Evolutionary conservation across 768 basidiomycete species (phyloP).

Genomic region (Chalciporus pseudorubinellus): DNA sequence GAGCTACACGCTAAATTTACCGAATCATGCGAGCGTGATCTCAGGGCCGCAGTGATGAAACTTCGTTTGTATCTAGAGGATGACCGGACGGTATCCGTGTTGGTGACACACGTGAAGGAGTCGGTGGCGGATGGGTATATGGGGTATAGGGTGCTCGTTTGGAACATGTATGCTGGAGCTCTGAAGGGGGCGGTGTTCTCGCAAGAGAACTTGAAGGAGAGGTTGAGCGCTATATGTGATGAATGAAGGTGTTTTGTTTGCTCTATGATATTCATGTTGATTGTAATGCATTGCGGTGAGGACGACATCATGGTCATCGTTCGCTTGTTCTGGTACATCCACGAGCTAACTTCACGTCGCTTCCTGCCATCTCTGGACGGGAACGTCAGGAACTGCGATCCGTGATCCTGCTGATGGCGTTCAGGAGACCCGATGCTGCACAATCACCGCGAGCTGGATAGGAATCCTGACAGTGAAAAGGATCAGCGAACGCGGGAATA

Average conservation of each 20-base stretch:
- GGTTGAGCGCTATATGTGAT: conserved; percentile 38
- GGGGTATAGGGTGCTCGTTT: conserved; percentile 64
- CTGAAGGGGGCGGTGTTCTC: conserved; percentile 35
- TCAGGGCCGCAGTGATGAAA: conserved; percentile 53
- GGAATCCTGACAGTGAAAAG: no score
- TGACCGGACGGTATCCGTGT: conserved; percentile 69
- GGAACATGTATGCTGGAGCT: conserved; percentile 44
- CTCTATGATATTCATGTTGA: background rate
- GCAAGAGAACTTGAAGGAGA: conserved; percentile 38
- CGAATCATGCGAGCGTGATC: conserved; percentile 50
- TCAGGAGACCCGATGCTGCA: background rate
- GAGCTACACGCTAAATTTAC: conserved; percentile 55
- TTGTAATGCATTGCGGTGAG: background rate
- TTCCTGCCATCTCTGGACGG: background rate
- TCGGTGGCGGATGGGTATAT: conserved; percentile 73
- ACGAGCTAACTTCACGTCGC: background rate
- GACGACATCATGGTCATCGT: background rate
- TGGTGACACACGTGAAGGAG: conserved; percentile 75
- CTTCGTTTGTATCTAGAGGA: conserved; percentile 81
- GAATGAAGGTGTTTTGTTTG: conserved; percentile 3
- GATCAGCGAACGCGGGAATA: no score
- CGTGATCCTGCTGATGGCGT: background rate
- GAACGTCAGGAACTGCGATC: no score
- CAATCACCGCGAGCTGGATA: no score
- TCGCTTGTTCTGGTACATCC: background rate